These are phyloP conservation scores for Auricularia auricula-judae DNA, from an alignment of 768 basidiomycete genomes.

Conservation along the genomic window DNA sequence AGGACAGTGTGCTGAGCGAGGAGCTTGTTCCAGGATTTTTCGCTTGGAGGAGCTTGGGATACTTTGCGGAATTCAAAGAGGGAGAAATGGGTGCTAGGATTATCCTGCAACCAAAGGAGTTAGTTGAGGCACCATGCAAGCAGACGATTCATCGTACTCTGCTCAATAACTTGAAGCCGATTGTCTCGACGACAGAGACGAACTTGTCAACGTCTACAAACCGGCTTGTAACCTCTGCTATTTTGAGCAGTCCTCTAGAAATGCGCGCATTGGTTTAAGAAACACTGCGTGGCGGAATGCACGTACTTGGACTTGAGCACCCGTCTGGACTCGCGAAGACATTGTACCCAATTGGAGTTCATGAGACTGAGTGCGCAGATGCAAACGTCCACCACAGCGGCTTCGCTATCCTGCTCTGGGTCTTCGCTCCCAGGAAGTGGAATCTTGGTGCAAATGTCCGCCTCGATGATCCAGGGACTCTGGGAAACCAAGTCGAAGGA, in stretches of 20 bases:
- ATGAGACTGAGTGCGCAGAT: conserved; percentile 94
- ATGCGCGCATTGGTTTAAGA: not conserved
- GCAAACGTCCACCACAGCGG: conserved; percentile 78
- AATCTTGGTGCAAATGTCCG: conserved; percentile 73
- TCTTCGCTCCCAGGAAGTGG: conserved; percentile 75
- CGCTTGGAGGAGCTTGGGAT: conserved; percentile 31
- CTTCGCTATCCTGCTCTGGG: conserved; percentile 34
- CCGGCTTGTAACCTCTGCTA: conserved; percentile 85
- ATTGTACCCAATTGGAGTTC: conserved; percentile 93
- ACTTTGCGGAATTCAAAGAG: conserved; percentile 71
- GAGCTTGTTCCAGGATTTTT: conserved; percentile 51
- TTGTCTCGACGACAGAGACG: conserved; percentile 41
- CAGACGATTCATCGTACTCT: conserved; percentile 36
- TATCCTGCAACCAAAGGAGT: conserved; percentile 40
- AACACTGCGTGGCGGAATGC: not conserved
- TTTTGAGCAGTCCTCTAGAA: conserved; percentile 64
- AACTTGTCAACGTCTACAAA: conserved; percentile 64
- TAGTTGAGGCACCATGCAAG: too few species aligned
- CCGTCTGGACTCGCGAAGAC: conserved; percentile 82
- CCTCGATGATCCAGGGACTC: conserved; percentile 66
- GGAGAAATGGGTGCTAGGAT: conserved; percentile 74
- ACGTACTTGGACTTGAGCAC: conserved; percentile 72
- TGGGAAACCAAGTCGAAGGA: conserved; percentile 78
- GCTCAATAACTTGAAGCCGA: conserved; percentile 62
- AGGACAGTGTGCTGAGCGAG: conserved; percentile 44